Base-by-base conservation (phyloP, 2,329 filamentous ascomycete genomes). In the Fusarium annulatum region DNA sequence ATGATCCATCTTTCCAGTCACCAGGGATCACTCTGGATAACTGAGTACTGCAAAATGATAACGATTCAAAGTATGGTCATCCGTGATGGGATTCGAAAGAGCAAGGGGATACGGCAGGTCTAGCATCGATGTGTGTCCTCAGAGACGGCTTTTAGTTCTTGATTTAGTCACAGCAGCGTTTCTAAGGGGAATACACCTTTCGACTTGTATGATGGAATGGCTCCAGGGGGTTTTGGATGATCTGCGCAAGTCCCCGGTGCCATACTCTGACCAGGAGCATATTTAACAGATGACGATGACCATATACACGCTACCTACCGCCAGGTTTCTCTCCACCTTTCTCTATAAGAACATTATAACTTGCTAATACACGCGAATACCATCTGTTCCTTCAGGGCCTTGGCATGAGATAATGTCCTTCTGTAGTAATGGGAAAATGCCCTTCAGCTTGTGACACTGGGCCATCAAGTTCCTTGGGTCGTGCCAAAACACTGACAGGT, bases 121-220 rank as follows among this genome's bases (percentile, higher is more conserved):
- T 16, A 16, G 23, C 19, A n/a, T 39, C 19, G 5, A 28, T 16
- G 9, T 14, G 10, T 16, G 3, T 28, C 19, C 19, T 53, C 23
- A 21, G 7, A 28, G 16, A 16, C 49, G 19, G 6, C 15, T 4
- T n/a, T 21, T 12, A 7, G 23, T 39, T 28, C 7, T 53, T 16
- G 10, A 39, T 15, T 53, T 39, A 14, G 9, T 28, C 23, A n/a
- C 14, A 53, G 21, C 26, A 7, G 23, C 23, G 1, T 2, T n/a
- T 23, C 39, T 67, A 1, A 67, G 66, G 64, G 5, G 55, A 58
- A 38, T 52, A 62, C 23, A 46, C 63, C 42, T 75, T 42, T 53
- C 19, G 4, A 21, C 33, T 15, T 43, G 10, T 16, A 5, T 39
- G 9, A 12, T 7, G 19, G 23, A 4, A 26, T 33, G 9, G n/a